Percentiles rank a stretch among this genome's conserved stretches.
Evolutionary conservation across 768 basidiomycete species (phyloP).

Genomic region (Gloeostereum incarnatum): DNA sequence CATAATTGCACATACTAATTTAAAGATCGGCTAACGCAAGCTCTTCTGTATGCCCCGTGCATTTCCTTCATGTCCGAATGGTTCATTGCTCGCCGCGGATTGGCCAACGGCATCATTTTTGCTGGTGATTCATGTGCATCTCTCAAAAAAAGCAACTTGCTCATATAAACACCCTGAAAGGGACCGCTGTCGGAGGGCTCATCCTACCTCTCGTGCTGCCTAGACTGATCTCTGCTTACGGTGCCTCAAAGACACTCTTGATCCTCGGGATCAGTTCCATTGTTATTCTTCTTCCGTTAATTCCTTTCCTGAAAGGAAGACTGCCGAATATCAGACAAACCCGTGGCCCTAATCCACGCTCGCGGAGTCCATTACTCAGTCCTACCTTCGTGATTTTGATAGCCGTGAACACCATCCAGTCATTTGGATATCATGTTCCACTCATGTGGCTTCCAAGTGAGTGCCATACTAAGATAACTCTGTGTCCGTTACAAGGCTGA

Average conservation of each 20-base stretch:
- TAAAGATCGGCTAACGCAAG: background rate
- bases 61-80: constrained; percentile 21
- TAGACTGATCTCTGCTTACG: constrained; percentile 14
- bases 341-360: constrained; percentile 12
- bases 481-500: background rate
- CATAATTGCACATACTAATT: background rate
- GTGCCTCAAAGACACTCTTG: constrained; percentile 13
- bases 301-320: constrained; percentile 16
- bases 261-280: constrained; percentile 12
- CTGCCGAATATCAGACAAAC: constrained; percentile 13
- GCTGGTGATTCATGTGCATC: constrained; percentile 12
- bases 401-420: constrained; percentile 15
- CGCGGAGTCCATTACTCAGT: constrained; percentile 12
- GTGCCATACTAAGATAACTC: background rate
- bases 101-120: constrained; percentile 21
- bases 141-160: background rate
- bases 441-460: constrained; percentile 17
- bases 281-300: constrained; percentile 10
- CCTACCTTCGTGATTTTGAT: constrained; percentile 15
- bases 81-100: constrained; percentile 20
- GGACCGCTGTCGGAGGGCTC: constrained; percentile 17
- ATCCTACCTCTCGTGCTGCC: constrained; percentile 17
- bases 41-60: constrained; percentile 16
- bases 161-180: constrained; percentile 3
- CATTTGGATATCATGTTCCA: constrained; percentile 16